Evolutionary conservation across 495 filamentous ascomycete species (phyloP).

Genomic region (Penicillium tannophilum): DNA sequence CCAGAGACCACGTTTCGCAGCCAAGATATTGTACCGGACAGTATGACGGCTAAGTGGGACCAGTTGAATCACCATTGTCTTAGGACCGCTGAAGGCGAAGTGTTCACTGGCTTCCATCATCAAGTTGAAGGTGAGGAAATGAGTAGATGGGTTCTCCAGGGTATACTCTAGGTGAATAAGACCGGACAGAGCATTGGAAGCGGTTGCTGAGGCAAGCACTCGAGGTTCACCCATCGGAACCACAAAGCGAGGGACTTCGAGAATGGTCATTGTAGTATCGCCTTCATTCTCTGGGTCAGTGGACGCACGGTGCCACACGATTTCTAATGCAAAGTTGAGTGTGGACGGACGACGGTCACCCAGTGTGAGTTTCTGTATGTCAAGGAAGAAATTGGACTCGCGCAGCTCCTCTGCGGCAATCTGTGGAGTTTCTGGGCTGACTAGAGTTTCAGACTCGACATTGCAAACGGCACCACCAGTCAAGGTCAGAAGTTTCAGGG

Average conservation of each 20-base stretch:
- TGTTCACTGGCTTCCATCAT: slow-evolving; percentile 89
- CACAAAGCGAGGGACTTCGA: slow-evolving; percentile 76
- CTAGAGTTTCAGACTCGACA: slow-evolving; percentile 41
- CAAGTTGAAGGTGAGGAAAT: slow-evolving; percentile 89
- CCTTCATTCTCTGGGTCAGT: slow-evolving; percentile 16
- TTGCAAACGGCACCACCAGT: slow-evolving; percentile 55
- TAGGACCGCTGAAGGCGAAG: slow-evolving; percentile 92
- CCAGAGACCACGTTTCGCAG: slow-evolving; percentile 63
- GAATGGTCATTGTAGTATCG: slow-evolving; percentile 47
- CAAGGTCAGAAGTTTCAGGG: slow-evolving; percentile 56
- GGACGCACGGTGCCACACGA: slow-evolving; percentile 66
- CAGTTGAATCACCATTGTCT: slow-evolving; percentile 73
- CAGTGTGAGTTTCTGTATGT: slow-evolving; percentile 69
- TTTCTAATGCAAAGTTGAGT: slow-evolving; percentile 72
- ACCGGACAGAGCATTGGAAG: slow-evolving; percentile 43
- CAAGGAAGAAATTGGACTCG: slow-evolving; percentile 69
- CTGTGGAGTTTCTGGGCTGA: slow-evolving; percentile 32
- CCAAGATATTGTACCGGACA: slow-evolving; percentile 69
- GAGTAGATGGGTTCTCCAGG: slow-evolving; percentile 91
- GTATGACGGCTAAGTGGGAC: slow-evolving; percentile 74
- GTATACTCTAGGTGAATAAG: slow-evolving; percentile 64
- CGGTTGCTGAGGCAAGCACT: slow-evolving; percentile 68
- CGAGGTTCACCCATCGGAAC: slow-evolving; percentile 84
- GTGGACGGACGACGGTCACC: slow-evolving; percentile 76
- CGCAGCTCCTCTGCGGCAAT: slow-evolving; percentile 66